Evolutionary conservation across 306 rosid genomes (phyloP), one percentile per base, ranked within the genome.

Genomic region (Amphicarpaea edgeworthii): DNA sequence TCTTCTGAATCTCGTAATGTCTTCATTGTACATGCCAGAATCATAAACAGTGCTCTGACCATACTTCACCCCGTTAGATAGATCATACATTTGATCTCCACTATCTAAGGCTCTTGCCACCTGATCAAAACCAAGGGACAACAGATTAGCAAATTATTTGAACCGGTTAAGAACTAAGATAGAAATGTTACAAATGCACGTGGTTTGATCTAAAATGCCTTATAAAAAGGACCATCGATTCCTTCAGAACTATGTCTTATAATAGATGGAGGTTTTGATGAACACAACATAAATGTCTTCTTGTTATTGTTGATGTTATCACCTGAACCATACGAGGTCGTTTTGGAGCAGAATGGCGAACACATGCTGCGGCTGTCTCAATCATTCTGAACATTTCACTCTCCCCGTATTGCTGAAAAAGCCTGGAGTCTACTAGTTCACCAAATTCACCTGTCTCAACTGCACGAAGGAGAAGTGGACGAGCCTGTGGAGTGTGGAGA

Each of bases 281-380:
- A 37, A 68, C 65, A 32, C 41, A n/a, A 30, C 37, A 50, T 28
- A 38, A 15, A 1, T 73, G n/a, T 17, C 49, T 50, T n/a, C n/a
- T n/a, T n/a, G 46, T 40, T 47, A n/a, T 72, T 57, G 41, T n/a
- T n/a, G n/a, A n/a, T n/a, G n/a, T 75, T 24, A 54, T 67, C 74
- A 95, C 99, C 99, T 95, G 99, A 50, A 75, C 85, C 97, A 95
- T 92, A 12, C 99, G 77, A 32, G 99, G 99, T 34, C 99, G 90
- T 78, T 89, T 92, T 20, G 84, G 89, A 76, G 91, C 98, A 17
- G 98, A 95, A 74, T 89, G 97, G 24, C 98, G 97, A 73, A 95
- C 88, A 37, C 99, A 92, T 1, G 98, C 99, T 43, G 96, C 99
- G 12, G 99, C 98, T 45, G 97, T 93, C 84, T 89, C 97, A 9